A percentile compares a stretch with the other conserved stretches of the same genome.
phyloP scores from a whole-genome alignment of 371 early-diverging fungal genomes.

The Mortierella sp. region DNA sequence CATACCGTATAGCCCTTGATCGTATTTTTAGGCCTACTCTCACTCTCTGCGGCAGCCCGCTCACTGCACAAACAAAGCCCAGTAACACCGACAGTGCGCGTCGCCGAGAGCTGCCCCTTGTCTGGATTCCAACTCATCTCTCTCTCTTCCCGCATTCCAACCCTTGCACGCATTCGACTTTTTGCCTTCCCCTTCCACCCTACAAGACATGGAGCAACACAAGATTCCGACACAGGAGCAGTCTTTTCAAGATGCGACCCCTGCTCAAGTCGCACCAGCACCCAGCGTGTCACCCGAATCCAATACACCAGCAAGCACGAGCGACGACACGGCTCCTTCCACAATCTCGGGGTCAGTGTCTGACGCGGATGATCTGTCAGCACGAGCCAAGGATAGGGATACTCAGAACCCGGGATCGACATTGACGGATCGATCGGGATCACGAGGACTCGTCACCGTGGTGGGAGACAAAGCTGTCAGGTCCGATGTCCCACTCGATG shows the following conservation, averaged over 20 bases:
- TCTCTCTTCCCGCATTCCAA: neutral
- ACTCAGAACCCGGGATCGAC: neutral
- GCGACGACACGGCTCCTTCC: constrained; percentile 13
- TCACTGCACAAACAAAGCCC: neutral
- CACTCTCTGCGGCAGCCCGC: neutral
- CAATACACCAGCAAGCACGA: constrained; percentile 9
- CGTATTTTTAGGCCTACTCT: neutral
- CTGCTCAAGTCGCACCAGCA: neutral
- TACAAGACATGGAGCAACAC: constrained; percentile 8
- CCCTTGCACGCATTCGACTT: neutral
- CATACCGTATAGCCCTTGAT: neutral
- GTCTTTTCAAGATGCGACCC: neutral
- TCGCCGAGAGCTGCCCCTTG: neutral
- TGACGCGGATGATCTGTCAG: neutral
- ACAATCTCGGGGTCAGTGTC: constrained; percentile 5
- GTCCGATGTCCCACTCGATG: constrained; percentile 31
- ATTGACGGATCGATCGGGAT: neutral
- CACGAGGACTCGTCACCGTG: constrained; percentile 21
- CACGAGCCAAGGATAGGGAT: neutral
- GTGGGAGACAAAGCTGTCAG: constrained; percentile 48
- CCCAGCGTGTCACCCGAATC: constrained; percentile 1
- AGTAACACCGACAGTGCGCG: neutral
- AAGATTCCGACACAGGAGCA: neutral
- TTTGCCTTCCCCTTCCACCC: neutral
- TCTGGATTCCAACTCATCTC: neutral